Percentiles rank a stretch among this genome's conserved stretches.
phyloP scores from a whole-genome alignment of 106 monocot genomes.

The Allium sativum region DNA sequence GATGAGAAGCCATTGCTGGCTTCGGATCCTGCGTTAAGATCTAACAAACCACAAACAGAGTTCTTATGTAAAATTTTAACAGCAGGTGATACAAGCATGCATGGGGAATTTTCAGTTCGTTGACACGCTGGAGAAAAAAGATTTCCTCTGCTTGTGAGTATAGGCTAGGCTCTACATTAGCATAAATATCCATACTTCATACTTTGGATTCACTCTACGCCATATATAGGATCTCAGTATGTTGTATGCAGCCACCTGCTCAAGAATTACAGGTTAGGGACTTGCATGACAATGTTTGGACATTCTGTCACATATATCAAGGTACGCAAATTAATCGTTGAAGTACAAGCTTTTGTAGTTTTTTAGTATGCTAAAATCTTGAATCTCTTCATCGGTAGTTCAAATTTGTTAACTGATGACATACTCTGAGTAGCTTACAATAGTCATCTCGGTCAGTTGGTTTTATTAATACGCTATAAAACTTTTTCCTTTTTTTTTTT shows the following conservation, averaged over 20 bases:
- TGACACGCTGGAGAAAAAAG: slow-evolving; percentile 87
- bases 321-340: slow-evolving; percentile 18
- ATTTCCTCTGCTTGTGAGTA: slow-evolving; percentile 75
- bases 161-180: neutral
- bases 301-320: slow-evolving; percentile 92
- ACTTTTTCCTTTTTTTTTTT: too few relatives aligned
- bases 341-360: too few relatives aligned
- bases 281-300: slow-evolving; percentile 83
- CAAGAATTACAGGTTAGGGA: slow-evolving; percentile 83
- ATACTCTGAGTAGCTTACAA: too few relatives aligned
- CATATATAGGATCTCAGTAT: slow-evolving; percentile 59
- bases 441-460: too few relatives aligned
- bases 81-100: slow-evolving; percentile 92
- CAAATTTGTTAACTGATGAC: too few relatives aligned
- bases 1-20: slow-evolving; percentile 65
- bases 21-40: slow-evolving; percentile 54
- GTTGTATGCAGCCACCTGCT: slow-evolving; percentile 91
- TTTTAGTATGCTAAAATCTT: too few relatives aligned
- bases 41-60: slow-evolving; percentile 51
- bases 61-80: slow-evolving; percentile 94
- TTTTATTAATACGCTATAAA: too few relatives aligned
- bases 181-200: neutral
- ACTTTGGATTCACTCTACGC: neutral
- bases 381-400: too few relatives aligned
- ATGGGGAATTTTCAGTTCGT: slow-evolving; percentile 94